Evolutionary conservation across 2,329 filamentous ascomycete genomes (phyloP).

Genomic region (Amauroascus verrucosus): DNA sequence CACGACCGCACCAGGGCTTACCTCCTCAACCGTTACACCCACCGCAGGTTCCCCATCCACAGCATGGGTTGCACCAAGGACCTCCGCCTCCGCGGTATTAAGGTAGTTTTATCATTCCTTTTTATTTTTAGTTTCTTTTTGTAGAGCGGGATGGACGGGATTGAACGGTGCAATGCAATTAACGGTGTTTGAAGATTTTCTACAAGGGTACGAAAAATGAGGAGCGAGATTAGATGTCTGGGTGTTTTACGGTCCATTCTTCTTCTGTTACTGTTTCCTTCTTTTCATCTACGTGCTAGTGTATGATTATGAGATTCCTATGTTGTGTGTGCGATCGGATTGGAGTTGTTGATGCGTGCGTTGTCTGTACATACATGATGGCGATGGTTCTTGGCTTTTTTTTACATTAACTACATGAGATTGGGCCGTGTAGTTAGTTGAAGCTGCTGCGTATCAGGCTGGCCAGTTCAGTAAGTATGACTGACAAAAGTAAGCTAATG

Average conservation of each 20-base stretch:
- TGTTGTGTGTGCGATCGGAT: neutral
- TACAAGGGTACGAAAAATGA: no score
- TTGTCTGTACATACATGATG: neutral
- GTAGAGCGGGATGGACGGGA: no score
- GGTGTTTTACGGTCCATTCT: neutral
- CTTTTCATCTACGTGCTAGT: neutral
- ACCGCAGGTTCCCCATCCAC: neutral
- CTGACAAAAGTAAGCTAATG: no score
- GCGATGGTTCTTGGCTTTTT: neutral
- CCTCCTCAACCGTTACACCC: constrained; percentile 3
- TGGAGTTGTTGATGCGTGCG: neutral
- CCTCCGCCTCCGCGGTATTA: constrained; percentile 4
- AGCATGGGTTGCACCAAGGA: constrained; percentile 1
- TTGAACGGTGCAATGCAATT: no score
- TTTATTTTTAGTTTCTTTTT: no score
- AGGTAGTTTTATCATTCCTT: no score
- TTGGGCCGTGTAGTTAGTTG: no score
- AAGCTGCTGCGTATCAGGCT: no score
- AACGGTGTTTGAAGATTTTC: no score
- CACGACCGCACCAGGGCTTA: constrained; percentile 9
- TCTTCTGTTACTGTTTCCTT: neutral
- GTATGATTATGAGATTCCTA: neutral
- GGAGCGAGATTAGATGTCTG: no score
- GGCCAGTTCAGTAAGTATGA: no score
- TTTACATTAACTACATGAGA: no score